Conservation (phyloP, 2,329 filamentous ascomycete genomes). For the Myriosclerotinia curreyana region DNA sequence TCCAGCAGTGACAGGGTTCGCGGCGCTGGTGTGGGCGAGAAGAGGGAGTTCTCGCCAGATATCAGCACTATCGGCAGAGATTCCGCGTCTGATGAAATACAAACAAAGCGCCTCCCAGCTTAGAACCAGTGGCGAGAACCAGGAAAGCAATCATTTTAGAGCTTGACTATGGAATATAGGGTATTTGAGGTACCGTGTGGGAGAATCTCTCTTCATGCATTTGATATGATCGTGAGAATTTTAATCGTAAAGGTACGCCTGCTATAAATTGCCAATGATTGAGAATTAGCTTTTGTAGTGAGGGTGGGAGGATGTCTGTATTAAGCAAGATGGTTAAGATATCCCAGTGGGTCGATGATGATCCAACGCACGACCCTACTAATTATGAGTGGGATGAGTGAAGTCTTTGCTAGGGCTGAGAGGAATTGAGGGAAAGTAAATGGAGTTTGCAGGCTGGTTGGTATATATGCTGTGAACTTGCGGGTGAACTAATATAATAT, state of each 20-base stretch:
- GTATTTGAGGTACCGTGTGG: background rate
- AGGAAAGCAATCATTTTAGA: background rate
- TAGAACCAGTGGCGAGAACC: background rate
- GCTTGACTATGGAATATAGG: background rate
- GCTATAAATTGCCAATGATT: constrained; percentile 42
- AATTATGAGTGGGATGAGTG: constrained; percentile 44
- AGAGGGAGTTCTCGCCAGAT: background rate
- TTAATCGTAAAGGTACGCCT: constrained; percentile 46
- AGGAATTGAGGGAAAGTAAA: constrained; percentile 48
- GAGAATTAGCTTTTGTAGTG: constrained; percentile 33
- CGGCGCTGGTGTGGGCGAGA: no score
- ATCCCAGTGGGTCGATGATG: constrained; percentile 46
- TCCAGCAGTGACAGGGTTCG: no score
- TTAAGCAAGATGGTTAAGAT: constrained; percentile 46
- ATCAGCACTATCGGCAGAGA: no score
- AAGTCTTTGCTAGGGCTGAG: constrained; percentile 38
- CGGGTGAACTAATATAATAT: background rate
- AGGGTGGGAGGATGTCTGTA: constrained; percentile 34
- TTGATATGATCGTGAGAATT: background rate
- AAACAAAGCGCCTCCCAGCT: background rate
- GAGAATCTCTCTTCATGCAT: background rate
- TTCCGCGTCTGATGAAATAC: background rate
- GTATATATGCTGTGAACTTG: constrained; percentile 36
- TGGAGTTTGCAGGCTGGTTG: constrained; percentile 47
- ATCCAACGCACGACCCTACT: constrained; percentile 49